A percentile compares a stretch with the other conserved stretches of the same genome.
phyloP scores from a whole-genome alignment of 1,139 yeast genomes.

The Casaregolazyma suthepensis region DNA sequence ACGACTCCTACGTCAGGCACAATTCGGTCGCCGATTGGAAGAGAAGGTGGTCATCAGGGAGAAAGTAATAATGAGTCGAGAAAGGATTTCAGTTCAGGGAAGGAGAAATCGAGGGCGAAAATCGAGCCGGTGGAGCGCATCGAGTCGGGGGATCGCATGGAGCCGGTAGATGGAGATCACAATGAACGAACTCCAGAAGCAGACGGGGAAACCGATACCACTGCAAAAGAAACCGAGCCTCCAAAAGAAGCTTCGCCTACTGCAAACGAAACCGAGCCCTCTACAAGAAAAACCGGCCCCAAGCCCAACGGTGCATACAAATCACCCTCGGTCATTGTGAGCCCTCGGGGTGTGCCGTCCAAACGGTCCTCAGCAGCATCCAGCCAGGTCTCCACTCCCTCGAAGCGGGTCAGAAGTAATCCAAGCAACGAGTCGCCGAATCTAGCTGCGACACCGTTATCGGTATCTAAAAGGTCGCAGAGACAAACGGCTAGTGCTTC shows the following conservation, averaged over 20 bases:
- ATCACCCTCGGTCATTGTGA: neutral
- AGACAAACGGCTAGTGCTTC: neutral
- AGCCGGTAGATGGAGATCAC: neutral
- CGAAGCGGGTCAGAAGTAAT: neutral
- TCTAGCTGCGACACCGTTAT: neutral
- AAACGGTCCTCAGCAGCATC: neutral
- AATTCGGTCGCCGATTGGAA: neutral
- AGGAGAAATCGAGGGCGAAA: too few species aligned
- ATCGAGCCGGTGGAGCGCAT: too few species aligned
- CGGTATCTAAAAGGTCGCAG: neutral
- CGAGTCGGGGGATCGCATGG: too few species aligned
- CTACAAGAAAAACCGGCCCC: neutral
- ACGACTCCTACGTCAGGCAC: neutral
- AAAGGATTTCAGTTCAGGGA: too few species aligned
- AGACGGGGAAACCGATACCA: neutral
- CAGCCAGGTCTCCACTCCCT: neutral
- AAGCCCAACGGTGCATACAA: neutral
- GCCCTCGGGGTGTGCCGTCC: neutral
- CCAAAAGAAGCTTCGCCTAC: too few species aligned
- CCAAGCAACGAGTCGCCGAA: neutral
- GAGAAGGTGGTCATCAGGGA: neutral
- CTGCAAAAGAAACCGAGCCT: too few species aligned
- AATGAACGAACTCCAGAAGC: neutral
- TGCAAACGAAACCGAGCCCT: too few species aligned
- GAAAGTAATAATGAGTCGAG: too few species aligned